A percentile compares a stretch with the other conserved stretches of the same genome.
Evolutionary conservation across 306 rosid species (phyloP).

Genomic region (Glycine soja): DNA sequence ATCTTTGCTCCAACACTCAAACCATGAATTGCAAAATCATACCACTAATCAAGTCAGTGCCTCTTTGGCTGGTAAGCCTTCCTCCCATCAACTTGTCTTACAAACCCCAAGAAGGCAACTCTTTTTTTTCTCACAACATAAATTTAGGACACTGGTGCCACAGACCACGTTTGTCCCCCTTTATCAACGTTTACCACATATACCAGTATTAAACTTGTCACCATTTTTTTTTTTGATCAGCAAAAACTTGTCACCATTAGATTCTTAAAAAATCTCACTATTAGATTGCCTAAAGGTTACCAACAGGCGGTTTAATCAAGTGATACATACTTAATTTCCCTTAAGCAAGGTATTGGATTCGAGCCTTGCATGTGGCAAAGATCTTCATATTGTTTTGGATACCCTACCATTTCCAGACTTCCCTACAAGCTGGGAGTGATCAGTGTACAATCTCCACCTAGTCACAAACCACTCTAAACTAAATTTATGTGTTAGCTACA

Average conservation of each 20-base stretch:
- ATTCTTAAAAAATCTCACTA: neutral
- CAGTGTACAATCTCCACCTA: no score
- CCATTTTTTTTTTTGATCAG: no score
- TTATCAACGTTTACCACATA: neutral
- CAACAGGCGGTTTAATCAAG: neutral
- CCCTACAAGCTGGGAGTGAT: no score
- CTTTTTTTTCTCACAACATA: neutral
- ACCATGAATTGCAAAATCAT: neutral
- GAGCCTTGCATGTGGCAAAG: no score
- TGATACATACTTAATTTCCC: no score
- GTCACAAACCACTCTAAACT: neutral
- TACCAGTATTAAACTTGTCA: neutral
- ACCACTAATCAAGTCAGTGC: neutral
- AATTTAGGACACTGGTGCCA: neutral
- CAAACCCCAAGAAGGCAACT: neutral
- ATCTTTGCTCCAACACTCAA: neutral
- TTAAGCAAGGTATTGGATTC: no score
- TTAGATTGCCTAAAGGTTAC: neutral
- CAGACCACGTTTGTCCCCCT: neutral
- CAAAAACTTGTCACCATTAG: neutral
- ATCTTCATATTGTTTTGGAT: neutral
- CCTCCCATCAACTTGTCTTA: neutral
- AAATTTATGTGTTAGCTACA: neutral
- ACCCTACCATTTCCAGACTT: neutral
- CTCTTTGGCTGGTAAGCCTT: neutral